phyloP scores from a whole-genome alignment of 371 early-diverging fungal species.

The Homolaphlyctis polyrhiza region DNA sequence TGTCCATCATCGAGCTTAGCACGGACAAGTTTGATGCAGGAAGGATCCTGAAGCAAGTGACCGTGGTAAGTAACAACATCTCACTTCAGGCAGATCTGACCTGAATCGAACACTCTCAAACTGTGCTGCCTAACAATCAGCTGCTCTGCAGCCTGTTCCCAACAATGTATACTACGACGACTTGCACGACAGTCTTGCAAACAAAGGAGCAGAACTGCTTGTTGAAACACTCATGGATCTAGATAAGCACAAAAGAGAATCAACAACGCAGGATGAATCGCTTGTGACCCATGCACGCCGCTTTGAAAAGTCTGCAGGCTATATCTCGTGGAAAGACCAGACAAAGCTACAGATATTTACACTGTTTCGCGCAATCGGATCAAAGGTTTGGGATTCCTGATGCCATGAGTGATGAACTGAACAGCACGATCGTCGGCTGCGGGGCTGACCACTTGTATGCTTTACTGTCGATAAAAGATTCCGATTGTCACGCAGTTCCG shows the following conservation, averaged over 20 bases:
- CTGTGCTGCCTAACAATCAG: neutral
- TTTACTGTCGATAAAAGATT: slow-evolving; percentile 22
- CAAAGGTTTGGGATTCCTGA: slow-evolving; percentile 49
- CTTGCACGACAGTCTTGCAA: slow-evolving; percentile 52
- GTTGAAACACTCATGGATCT: slow-evolving; percentile 60
- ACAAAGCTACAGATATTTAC: slow-evolving; percentile 57
- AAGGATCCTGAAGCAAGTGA: slow-evolving; percentile 65
- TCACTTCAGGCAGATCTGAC: neutral
- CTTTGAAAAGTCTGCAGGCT: slow-evolving; percentile 53
- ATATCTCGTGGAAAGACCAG: slow-evolving; percentile 59
- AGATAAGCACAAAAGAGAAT: slow-evolving; percentile 40
- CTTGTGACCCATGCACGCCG: slow-evolving; percentile 72
- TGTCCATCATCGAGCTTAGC: slow-evolving; percentile 82
- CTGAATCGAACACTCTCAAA: neutral
- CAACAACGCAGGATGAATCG: slow-evolving; percentile 57
- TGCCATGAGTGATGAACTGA: no score
- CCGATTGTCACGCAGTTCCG: slow-evolving; percentile 24
- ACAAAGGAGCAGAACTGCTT: slow-evolving; percentile 60
- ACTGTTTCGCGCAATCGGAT: slow-evolving; percentile 68
- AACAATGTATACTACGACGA: slow-evolving; percentile 32
- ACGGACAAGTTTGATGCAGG: slow-evolving; percentile 80
- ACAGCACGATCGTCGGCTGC: no score
- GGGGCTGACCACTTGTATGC: slow-evolving; percentile 28
- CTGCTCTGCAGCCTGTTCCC: slow-evolving; percentile 44
- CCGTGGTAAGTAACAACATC: slow-evolving; percentile 25